Evolutionary conservation across 1,284 basidiomycete genomes (phyloP), one percentile per base, ranked within the genome.

Genomic region (Cutaneotrichosporon sp.): DNA sequence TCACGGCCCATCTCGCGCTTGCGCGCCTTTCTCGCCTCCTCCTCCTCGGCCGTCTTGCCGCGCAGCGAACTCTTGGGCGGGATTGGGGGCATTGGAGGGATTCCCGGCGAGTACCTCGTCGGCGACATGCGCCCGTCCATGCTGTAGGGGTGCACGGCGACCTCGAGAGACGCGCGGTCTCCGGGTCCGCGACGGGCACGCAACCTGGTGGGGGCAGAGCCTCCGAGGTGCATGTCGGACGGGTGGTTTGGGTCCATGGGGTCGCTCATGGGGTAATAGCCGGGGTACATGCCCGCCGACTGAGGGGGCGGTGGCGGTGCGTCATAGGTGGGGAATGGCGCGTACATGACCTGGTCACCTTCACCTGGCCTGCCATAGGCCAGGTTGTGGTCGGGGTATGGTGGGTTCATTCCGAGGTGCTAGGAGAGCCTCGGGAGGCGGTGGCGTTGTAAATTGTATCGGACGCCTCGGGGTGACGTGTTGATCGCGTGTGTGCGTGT

Each of bases 131-230:
- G 31, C 16, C 55, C 54, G 43, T 47, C 54, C 54, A 46, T 47
- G 54, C 33, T 50, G 55, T 49, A 57, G 2, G 50, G 55, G 43
- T 57, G 38, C 42, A 42, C 50, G 16, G 49, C 57, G 22, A 54
- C 51, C 22, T 57, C 45, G 45, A 51, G 57, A 9, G 38, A 45
- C 31, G 33, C 24, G 22, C 29, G 46, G 18, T 34, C 45, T 33
- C 33, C 55, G 46, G 29, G 29, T 7, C 36, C 56, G n/a, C 60
- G 60, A 36, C 60, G 65, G 3, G 62, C 58, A 34, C 65, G 59
- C 25, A 59, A 65, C 60, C 67, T 71, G 27, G 64, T 69, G 24
- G 68, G 71, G 24, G 67, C 69, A 24, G 71, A 64, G n/a, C 69
- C 67, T 7, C 64, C 64, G 22, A 73, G 63, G 13, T 71, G 70